These are phyloP conservation scores for Thelonectria blattea DNA, from an alignment of 2,329 filamentous ascomycete genomes.

Conservation along the genomic window DNA sequence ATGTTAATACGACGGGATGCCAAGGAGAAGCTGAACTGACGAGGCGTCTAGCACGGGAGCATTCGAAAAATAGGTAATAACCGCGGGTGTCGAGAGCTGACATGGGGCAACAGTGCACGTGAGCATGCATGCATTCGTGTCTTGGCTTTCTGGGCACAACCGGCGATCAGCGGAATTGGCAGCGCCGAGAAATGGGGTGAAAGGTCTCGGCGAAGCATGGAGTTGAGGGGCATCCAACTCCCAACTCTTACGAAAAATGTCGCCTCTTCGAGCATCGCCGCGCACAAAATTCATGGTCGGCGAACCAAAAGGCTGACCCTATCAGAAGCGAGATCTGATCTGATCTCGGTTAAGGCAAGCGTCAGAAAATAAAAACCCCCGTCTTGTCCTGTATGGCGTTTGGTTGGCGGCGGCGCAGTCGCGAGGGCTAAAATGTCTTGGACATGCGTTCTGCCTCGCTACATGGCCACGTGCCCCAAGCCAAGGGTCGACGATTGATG, in stretches of 20 bases:
- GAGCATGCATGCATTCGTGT: conserved; percentile 1
- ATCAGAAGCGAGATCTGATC: conserved; percentile 14
- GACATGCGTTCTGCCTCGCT: neutral
- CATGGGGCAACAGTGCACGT: neutral
- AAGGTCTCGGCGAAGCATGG: neutral
- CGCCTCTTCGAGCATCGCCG: neutral
- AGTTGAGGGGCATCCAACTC: neutral
- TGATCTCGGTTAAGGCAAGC: conserved; percentile 9
- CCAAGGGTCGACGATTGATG: conserved; percentile 11
- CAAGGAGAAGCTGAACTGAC: conserved; percentile 12
- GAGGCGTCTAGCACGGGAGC: conserved; percentile 5
- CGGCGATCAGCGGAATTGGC: neutral
- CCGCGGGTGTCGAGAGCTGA: neutral
- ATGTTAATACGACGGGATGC: conserved; percentile 10
- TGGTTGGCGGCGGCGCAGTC: neutral
- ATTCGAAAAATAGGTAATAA: neutral
- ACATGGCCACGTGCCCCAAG: conserved; percentile 18
- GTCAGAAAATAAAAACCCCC: neutral
- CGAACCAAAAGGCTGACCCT: neutral
- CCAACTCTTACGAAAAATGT: neutral
- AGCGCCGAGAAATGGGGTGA: neutral
- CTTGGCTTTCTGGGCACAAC: neutral
- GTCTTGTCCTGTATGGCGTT: neutral
- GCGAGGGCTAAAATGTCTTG: neutral
- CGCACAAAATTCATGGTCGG: neutral